Conservation (phyloP, 371 early-diverging fungal species). For the Mortierella sp. region DNA sequence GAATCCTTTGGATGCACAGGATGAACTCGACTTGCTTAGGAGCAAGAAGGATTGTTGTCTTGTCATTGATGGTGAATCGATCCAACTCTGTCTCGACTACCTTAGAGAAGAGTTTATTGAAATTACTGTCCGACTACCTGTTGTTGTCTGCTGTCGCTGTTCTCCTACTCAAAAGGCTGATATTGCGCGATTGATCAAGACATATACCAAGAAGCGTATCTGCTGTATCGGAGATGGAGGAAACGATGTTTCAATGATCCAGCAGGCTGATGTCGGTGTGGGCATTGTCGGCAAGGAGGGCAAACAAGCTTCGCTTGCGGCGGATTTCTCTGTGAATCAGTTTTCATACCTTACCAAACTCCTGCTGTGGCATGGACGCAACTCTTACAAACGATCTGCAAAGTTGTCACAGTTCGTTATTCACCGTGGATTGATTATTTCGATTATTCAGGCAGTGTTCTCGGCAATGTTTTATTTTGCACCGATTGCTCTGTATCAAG, state of each 20-base stretch:
- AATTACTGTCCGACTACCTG: conserved; percentile 82
- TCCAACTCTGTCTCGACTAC: conserved; percentile 86
- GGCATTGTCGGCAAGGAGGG: conserved; percentile 99
- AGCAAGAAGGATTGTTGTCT: conserved; percentile 83
- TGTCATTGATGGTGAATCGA: conserved; percentile 97
- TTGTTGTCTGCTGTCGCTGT: conserved; percentile 98
- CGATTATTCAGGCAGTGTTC: conserved; percentile 99
- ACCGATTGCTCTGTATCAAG: conserved; percentile 97
- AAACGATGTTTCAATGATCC: conserved; percentile 99
- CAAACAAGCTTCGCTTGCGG: conserved; percentile 97
- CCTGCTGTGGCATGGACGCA: conserved; percentile 97
- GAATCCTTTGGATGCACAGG: conserved; percentile 67
- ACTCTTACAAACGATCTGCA: conserved; percentile 95
- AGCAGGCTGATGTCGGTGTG: conserved; percentile 97
- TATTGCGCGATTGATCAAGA: conserved; percentile 90
- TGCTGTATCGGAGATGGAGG: conserved; percentile 99
- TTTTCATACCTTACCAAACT: conserved; percentile 92
- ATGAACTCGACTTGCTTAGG: conserved; percentile 74
- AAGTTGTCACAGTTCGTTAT: conserved; percentile 99
- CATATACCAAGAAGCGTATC: conserved; percentile 82
- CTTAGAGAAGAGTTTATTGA: conserved; percentile 87
- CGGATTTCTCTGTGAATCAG: conserved; percentile 96
- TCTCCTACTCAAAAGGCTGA: conserved; percentile 99
- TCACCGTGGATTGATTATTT: conserved; percentile 98
- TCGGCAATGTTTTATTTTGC: conserved; percentile 98